phyloP scores from a whole-genome alignment of 2,329 filamentous ascomycete species.

The Bipolaris oryzae region DNA sequence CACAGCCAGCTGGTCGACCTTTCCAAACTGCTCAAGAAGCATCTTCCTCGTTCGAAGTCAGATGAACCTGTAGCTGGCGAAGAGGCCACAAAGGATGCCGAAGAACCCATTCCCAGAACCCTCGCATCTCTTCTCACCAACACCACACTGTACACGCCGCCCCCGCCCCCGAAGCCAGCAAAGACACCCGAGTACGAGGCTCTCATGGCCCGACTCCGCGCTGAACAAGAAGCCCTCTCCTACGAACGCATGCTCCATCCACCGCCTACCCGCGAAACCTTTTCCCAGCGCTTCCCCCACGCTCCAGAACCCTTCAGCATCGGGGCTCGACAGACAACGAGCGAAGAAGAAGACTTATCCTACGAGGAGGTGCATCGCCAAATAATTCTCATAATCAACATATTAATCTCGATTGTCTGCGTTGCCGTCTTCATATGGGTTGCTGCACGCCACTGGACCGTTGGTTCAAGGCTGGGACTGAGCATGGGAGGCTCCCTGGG shows the following conservation, averaged over 20 bases:
- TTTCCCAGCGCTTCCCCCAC: constrained; percentile 63
- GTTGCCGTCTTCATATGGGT: constrained; percentile 80
- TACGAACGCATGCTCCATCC: constrained; percentile 83
- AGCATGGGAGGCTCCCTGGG: constrained; percentile 72
- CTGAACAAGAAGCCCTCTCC: constrained; percentile 77
- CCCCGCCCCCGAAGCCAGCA: constrained; percentile 70
- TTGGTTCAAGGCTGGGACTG: constrained; percentile 71
- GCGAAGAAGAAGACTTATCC: constrained; percentile 66
- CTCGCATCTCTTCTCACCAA: constrained; percentile 76
- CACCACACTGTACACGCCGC: constrained; percentile 74
- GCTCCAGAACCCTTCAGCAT: constrained; percentile 58
- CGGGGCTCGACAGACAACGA: constrained; percentile 45
- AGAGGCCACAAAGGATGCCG: background rate
- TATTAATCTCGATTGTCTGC: constrained; percentile 83
- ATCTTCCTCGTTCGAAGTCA: constrained; percentile 8
- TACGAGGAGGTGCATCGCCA: constrained; percentile 80
- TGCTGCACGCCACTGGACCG: constrained; percentile 76
- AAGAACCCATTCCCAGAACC: constrained; percentile 37
- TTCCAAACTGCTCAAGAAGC: constrained; percentile 59
- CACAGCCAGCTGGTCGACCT: constrained; percentile 72
- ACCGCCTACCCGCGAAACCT: constrained; percentile 61
- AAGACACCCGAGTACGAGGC: constrained; percentile 83
- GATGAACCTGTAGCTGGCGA: background rate
- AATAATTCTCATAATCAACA: constrained; percentile 84
- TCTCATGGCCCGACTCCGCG: constrained; percentile 83